Base-by-base conservation (phyloP, 108 stramenopile species). In the Skeletonema grethae region DNA sequence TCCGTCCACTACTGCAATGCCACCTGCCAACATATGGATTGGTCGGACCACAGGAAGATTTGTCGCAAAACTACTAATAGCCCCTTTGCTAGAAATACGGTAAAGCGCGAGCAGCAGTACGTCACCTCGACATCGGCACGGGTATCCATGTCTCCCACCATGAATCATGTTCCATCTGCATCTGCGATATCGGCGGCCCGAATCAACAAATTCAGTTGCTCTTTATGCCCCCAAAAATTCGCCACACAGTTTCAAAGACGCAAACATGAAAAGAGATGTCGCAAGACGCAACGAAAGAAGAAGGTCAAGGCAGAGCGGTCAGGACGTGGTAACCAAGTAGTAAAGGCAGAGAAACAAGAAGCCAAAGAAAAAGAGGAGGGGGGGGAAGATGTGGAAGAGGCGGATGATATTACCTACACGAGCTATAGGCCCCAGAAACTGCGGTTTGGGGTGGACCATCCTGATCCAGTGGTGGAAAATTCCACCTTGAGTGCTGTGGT, bases 401-500 rank as follows among this genome's bases (percentile, higher is more conserved):
- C 65, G 8, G 77, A 79, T 30, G 77, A 79, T 28, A 74, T 79
- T 18, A 36, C 71, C 13, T 79, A 74, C 73, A 73, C 34, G 29
- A 30, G 36, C 9, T 79, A 79, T 50, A 43, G 32, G n/a, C 74
- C 74, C 3, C 20, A 18, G 9, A 75, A 75, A 60, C 2, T 75
- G 5, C 34, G 31, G 30, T 75, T 34, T 34, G 74, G 74, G 3
- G 38, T 61, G 41, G 66, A 67, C 32, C 74, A 70, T 71, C 74
- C 74, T n/a, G 63, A 75, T 53, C 70, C 74, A 1, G 74, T 75
- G 5, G 74, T 75, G 18, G 74, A 75, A 45, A 75, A 75, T 63
- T 63, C 70, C 2, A 79, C 66, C 2, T 43, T 79, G 22, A 66
- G 66, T 13, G 72, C 77, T 4, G 77, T 79, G 15, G 24, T 31